Percentiles rank a stretch among this genome's conserved stretches.
These are phyloP conservation scores for Ophiobolus disseminans DNA, from an alignment of 2,329 filamentous ascomycete genomes.

Conservation along the genomic window DNA sequence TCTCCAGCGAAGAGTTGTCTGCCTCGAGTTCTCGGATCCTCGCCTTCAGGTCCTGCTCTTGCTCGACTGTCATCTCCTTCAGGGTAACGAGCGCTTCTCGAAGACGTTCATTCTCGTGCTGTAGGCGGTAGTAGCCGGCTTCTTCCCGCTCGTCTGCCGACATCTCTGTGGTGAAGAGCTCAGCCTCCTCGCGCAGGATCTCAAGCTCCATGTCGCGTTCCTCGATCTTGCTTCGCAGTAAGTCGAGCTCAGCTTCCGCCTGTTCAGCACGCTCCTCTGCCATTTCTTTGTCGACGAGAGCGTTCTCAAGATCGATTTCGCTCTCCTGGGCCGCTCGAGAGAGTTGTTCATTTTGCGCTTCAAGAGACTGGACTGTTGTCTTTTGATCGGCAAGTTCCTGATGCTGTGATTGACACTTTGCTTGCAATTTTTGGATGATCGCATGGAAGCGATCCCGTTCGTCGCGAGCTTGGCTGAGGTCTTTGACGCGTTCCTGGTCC, in stretches of 20 bases:
- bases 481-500: conserved; percentile 83
- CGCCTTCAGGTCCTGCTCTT: conserved; percentile 76
- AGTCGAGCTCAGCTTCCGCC: conserved; percentile 79
- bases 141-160: conserved; percentile 85
- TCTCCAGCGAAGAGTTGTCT: conserved; percentile 42
- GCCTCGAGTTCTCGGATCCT: conserved; percentile 52
- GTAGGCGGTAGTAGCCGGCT: conserved; percentile 89
- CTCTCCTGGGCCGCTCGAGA: conserved; percentile 82
- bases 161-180: conserved; percentile 83
- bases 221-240: conserved; percentile 76
- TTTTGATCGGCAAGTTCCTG: conserved; percentile 79
- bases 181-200: conserved; percentile 84
- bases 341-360: conserved; percentile 71
- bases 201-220: conserved; percentile 89
- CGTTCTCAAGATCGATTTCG: conserved; percentile 84
- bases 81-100: conserved; percentile 84
- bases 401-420: conserved; percentile 85
- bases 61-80: conserved; percentile 84
- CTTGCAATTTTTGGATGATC: conserved; percentile 89
- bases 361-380: conserved; percentile 78
- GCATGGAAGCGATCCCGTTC: conserved; percentile 80
- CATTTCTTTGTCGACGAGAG: conserved; percentile 91
- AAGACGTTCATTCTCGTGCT: conserved; percentile 86
- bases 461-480: conserved; percentile 75
- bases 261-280: conserved; percentile 91